phyloP scores from a whole-genome alignment of 2,329 filamentous ascomycete species.

The Gnomoniopsis sp. region DNA sequence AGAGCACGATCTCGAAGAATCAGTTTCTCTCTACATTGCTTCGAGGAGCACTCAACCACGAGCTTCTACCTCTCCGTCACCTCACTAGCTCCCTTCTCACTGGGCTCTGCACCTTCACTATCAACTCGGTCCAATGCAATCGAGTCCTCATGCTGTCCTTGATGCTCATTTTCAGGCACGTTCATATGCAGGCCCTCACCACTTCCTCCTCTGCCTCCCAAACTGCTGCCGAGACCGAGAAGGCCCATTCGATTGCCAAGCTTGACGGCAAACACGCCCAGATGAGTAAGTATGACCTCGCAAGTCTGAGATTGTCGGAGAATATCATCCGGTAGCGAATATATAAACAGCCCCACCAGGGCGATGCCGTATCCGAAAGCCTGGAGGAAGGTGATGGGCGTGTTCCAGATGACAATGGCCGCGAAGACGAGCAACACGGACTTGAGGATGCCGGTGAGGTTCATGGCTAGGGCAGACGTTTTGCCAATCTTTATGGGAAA shows the following conservation, averaged over 20 bases:
- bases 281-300: background rate
- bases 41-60: background rate
- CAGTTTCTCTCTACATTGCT: background rate
- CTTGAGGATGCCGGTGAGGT: background rate
- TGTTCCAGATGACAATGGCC: background rate
- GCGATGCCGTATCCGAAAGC: background rate
- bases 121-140: background rate
- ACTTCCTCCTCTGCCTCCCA: background rate
- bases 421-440: background rate
- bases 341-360: background rate
- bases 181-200: background rate
- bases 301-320: background rate
- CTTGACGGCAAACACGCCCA: slow-evolving; percentile 47
- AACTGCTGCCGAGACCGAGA: slow-evolving; percentile 57
- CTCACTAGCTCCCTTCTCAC: background rate
- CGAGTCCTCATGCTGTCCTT: background rate
- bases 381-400: background rate
- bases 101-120: background rate
- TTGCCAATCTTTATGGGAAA: background rate
- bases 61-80: background rate
- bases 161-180: background rate
- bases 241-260: slow-evolving; percentile 79
- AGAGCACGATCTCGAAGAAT: background rate
- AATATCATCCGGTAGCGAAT: background rate
- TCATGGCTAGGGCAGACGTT: background rate